Percentiles rank a stretch among this genome's conserved stretches.
Evolutionary conservation across 257 asterid species (phyloP).

Genomic region (Osmanthus fragrans): DNA sequence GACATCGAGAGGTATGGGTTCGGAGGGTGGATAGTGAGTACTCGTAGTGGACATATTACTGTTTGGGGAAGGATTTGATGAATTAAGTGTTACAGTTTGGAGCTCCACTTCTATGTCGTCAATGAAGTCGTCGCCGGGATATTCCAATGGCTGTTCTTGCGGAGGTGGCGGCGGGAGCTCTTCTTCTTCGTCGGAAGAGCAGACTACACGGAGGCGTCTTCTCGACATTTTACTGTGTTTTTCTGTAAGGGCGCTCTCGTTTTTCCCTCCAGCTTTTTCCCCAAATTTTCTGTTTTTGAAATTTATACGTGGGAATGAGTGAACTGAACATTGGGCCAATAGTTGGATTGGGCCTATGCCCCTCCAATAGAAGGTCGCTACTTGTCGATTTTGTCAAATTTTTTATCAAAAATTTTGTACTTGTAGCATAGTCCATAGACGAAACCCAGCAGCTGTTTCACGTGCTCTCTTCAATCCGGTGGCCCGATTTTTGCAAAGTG

Average conservation of each 20-base stretch:
- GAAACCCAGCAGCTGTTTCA: too few species aligned
- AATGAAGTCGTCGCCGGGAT: slow-evolving; percentile 30
- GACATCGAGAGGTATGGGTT: slow-evolving; percentile 49
- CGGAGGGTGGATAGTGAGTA: slow-evolving; percentile 14
- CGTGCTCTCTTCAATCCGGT: too few species aligned
- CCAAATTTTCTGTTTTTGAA: background rate
- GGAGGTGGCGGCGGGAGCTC: slow-evolving; percentile 26
- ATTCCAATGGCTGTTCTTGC: slow-evolving; percentile 29
- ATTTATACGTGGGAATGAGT: background rate
- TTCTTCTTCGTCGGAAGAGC: slow-evolving; percentile 69
- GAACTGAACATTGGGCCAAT: background rate
- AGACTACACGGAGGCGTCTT: slow-evolving; percentile 60
- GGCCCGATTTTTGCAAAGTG: too few species aligned
- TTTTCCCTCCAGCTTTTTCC: slow-evolving; percentile 47
- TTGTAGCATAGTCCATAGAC: too few species aligned
- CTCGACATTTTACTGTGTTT: slow-evolving; percentile 37
- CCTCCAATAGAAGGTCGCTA: too few species aligned
- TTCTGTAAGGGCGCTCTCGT: background rate
- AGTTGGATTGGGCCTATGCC: background rate
- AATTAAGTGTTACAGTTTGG: slow-evolving; percentile 66
- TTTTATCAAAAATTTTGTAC: too few species aligned
- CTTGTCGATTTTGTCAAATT: too few species aligned
- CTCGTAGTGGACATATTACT: slow-evolving; percentile 30
- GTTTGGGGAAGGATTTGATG: slow-evolving; percentile 44
- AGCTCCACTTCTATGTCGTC: slow-evolving; percentile 52